Conservation (phyloP, 176 grass and related monocot genomes). For the Avena eriantha region DNA sequence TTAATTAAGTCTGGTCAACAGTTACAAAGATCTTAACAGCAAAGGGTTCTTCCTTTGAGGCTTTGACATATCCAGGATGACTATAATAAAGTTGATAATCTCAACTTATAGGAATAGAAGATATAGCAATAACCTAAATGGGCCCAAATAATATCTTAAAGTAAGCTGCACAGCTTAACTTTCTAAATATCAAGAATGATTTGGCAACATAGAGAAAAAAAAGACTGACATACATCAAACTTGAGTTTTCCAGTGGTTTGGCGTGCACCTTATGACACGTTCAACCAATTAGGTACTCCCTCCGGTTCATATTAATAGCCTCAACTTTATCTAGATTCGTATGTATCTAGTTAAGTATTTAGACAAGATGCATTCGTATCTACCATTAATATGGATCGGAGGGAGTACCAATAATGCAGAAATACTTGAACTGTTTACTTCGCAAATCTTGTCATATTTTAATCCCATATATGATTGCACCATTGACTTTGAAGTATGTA, state of each 20-base stretch:
- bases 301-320: too few species aligned
- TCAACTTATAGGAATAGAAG: not conserved
- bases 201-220: not conserved
- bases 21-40: not conserved
- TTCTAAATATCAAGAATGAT: not conserved
- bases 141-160: not conserved
- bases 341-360: too few species aligned
- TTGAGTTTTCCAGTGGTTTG: not conserved
- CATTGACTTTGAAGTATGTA: not conserved
- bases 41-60: not conserved
- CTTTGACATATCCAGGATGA: not conserved
- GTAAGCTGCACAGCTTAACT: not conserved
- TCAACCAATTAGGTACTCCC: not conserved
- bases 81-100: not conserved
- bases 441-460: not conserved
- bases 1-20: not conserved
- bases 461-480: not conserved
- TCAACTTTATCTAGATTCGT: too few species aligned
- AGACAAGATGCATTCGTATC: too few species aligned
- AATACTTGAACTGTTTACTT: not conserved
- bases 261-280: not conserved
- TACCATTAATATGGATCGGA: too few species aligned
- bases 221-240: not conserved
- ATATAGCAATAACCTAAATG: slow-evolving; percentile 1
- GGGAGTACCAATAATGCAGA: not conserved